Evolutionary conservation across 2,329 filamentous ascomycete genomes (phyloP), one percentile per base, ranked within the genome.

Genomic region (Talaromyces sp.): DNA sequence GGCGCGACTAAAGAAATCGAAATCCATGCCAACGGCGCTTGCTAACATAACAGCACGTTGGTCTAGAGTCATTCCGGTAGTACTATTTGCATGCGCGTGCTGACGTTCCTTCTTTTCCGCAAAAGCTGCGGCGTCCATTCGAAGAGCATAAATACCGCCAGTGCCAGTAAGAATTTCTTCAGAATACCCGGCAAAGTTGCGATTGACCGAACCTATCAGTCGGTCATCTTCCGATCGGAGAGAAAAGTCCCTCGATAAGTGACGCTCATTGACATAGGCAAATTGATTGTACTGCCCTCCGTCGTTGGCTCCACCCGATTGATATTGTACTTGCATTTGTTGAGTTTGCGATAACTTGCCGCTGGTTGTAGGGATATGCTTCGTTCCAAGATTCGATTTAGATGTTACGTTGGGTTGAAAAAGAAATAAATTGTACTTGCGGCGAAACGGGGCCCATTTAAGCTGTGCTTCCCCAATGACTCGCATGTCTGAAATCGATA

Each of bases 391-490:
- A 57, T 71, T 73, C 59, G 71, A 69, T 62, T 70, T 70, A 17
- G 68, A 58, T 22, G 72, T 68, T 3, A 77, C 74, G 2, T 80
- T 71, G 30, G 80, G 72, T 25, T 84, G 79, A 58, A 82, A 81
- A n/a, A 85, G 80, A 69, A 86, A 88, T 17, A 88, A 75, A 65
- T 87, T 85, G 73, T 88, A 88, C 70, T 88, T 88, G 27, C 86
- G 76, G 39, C 85, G 76, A 6, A 87, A 67, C 0, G 82, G 84
- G 2, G 84, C 84, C 86, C 86, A 88, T 70, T 86, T 79, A 66
- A 87, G 85, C 66, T 87, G 84, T 44, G 84, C 81, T 72, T 86
- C 83, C 33, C 86, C 86, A 62, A 88, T 83, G 27, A 88, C 80
- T 30, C 82, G 81, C 85, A 88, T 88, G 9, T 84, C 76, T 2